Evolutionary conservation across 352 stramenopile species (phyloP).

Genomic region (Phytopythium litorale): DNA sequence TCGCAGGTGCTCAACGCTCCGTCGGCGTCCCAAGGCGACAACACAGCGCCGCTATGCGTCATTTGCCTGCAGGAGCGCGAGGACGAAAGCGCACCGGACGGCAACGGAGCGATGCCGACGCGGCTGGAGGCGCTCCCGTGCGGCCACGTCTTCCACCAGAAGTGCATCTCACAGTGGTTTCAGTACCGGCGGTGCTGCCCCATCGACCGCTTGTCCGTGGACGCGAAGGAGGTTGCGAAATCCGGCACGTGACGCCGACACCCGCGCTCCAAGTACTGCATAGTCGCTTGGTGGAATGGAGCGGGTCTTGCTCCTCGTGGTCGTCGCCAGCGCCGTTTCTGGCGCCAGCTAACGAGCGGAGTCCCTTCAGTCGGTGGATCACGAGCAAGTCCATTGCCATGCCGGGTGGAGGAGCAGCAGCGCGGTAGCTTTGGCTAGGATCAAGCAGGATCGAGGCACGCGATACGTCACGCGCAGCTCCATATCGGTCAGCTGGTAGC

Average conservation of each 20-base stretch:
- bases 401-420: no score
- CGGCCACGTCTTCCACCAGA: slow-evolving; percentile 35
- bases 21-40: background rate
- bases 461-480: no score
- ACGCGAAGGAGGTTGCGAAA: background rate
- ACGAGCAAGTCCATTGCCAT: no score
- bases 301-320: no score
- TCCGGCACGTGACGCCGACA: background rate
- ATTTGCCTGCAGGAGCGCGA: slow-evolving; percentile 27
- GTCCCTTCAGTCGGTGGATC: no score
- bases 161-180: slow-evolving; percentile 31
- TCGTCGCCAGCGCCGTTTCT: no score
- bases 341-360: no score
- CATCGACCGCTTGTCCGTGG: slow-evolving; percentile 24
- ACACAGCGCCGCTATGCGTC: slow-evolving; percentile 18
- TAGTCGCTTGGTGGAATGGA: no score
- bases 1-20: background rate
- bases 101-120: background rate
- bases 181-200: slow-evolving; percentile 28
- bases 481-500: no score
- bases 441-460: no score
- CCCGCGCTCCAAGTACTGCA: no score
- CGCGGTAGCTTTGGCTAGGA: no score
- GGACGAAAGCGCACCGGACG: background rate
- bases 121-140: slow-evolving; percentile 22